These are phyloP conservation scores for Penicillium brevicompactum DNA, from an alignment of 2,329 filamentous ascomycete genomes.

Conservation along the genomic window DNA sequence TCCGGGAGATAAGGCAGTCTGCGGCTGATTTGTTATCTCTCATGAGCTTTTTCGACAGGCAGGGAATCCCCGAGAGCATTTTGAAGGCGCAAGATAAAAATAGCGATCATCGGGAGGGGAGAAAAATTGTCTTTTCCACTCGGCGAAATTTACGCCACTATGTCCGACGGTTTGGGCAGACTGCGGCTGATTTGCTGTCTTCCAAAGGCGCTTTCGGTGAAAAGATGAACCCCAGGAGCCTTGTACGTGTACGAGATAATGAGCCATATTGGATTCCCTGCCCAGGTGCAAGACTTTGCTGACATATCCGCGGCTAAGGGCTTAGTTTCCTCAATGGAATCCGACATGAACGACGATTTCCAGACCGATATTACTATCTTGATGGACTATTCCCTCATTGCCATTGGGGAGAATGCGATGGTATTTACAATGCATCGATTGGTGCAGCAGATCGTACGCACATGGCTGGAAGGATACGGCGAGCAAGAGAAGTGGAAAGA, in stretches of 20 bases:
- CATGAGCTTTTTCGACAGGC: constrained; percentile 31
- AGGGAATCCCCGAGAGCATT: constrained; percentile 26
- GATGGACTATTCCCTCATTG: constrained; percentile 24
- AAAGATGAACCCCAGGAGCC: too few species aligned
- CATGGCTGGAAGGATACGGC: constrained; percentile 28
- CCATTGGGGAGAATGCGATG: constrained; percentile 1
- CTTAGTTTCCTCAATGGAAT: neutral
- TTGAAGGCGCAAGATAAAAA: constrained; percentile 1
- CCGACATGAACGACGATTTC: constrained; percentile 12
- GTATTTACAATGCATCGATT: constrained; percentile 30
- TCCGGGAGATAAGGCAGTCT: constrained; percentile 20
- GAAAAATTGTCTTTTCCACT: constrained; percentile 21
- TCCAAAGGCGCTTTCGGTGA: constrained; percentile 28
- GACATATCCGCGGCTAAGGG: neutral
- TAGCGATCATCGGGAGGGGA: neutral
- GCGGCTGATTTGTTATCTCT: constrained; percentile 31
- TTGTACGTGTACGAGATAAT: too few species aligned
- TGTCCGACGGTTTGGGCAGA: constrained; percentile 21
- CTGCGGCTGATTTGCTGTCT: constrained; percentile 29
- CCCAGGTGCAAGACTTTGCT: neutral
- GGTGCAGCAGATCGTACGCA: constrained; percentile 26
- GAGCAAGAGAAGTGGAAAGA: constrained; percentile 29
- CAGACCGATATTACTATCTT: constrained; percentile 26
- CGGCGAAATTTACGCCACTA: constrained; percentile 38
- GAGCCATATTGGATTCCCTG: neutral